Base-by-base conservation (phyloP, 2,329 filamentous ascomycete species). In the Arthrinium puccinioides region DNA sequence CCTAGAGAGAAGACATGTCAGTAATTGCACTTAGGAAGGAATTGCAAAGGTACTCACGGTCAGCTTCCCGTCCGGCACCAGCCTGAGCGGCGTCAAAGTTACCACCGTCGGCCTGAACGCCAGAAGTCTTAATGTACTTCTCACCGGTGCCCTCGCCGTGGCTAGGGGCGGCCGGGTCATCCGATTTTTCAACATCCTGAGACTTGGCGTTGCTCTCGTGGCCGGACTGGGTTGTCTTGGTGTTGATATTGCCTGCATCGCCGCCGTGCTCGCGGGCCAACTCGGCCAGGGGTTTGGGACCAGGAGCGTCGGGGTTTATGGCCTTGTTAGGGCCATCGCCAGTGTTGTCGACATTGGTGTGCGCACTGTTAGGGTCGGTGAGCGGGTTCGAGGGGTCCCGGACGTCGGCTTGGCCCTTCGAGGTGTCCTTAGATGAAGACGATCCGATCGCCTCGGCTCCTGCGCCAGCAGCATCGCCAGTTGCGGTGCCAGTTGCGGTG, bases 31-130 rank as follows among this genome's bases (percentile, higher is more conserved):
- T 16, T 11, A n/a, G 14, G 21, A 11, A 32, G 14, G 25, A 2
- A 26, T 14, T 6, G 5, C 16, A 16, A 13, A 15, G 33, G 28
- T 5, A 66, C 70, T 61, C 58, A 81, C 82, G 71, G 46, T 82
- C 78, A 43, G 81, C 81, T 56, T 86, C 82, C 24, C 59, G 62
- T 4, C 78, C 79, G 9, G 82, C 82, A 9, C 81, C 81, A 0
- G 79, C 72, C 41, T 72, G 72, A 7, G 69, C 62, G 4, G 74
- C 78, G 48, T 84, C 81, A 51, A 84, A 83, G 47, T 84, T 68
- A 6, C 81, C 80, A 1, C 81, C 80, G 26, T 86, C 79, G 13
- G 78, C 76, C 23, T 64, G 59, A 20, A 83, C 54, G 0, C 80
- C 81, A 1, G 66, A 69, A 16, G 68, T 70, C 57, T 70, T 74